A percentile compares a stretch with the other conserved stretches of the same genome.
These are phyloP conservation scores for Phlebiopsis flavidoalba DNA, from an alignment of 768 basidiomycete species.

Conservation along the genomic window DNA sequence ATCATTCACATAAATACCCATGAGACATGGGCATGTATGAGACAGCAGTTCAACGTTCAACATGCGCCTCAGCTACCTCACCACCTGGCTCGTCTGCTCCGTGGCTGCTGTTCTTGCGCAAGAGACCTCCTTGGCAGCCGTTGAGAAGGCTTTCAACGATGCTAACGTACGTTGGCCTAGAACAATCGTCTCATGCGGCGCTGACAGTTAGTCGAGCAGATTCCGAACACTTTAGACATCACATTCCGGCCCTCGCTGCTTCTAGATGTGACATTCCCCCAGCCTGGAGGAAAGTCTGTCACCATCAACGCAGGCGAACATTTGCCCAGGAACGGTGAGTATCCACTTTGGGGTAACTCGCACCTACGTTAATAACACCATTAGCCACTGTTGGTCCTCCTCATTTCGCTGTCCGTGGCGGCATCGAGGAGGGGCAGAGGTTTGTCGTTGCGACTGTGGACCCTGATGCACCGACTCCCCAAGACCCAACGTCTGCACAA, in stretches of 20 bases:
- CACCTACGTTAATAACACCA: not conserved
- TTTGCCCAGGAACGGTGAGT: constrained; percentile 11
- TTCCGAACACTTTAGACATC: constrained; percentile 36
- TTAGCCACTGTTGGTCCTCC: constrained; percentile 15
- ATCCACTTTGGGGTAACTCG: not conserved
- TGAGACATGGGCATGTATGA: not conserved
- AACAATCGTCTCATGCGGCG: not conserved
- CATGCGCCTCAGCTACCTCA: not conserved
- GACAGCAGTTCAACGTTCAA: not conserved
- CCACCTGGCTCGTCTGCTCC: not conserved
- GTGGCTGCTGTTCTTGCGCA: not conserved
- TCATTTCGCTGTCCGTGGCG: constrained; percentile 8
- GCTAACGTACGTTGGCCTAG: constrained; percentile 3
- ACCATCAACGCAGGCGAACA: constrained; percentile 32
- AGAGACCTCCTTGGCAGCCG: constrained; percentile 6
- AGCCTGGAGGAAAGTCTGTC: constrained; percentile 23
- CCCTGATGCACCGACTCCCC: constrained; percentile 29
- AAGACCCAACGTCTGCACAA: constrained; percentile 21
- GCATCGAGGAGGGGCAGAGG: constrained; percentile 8
- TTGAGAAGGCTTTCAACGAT: constrained; percentile 9
- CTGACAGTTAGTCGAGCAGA: constrained; percentile 11
- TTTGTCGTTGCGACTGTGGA: constrained; percentile 30
- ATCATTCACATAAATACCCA: not conserved
- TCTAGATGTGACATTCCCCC: constrained; percentile 34
- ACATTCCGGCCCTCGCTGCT: constrained; percentile 34